Evolutionary conservation across 495 filamentous ascomycete genomes (phyloP).

Genomic region (Podospora didyma): DNA sequence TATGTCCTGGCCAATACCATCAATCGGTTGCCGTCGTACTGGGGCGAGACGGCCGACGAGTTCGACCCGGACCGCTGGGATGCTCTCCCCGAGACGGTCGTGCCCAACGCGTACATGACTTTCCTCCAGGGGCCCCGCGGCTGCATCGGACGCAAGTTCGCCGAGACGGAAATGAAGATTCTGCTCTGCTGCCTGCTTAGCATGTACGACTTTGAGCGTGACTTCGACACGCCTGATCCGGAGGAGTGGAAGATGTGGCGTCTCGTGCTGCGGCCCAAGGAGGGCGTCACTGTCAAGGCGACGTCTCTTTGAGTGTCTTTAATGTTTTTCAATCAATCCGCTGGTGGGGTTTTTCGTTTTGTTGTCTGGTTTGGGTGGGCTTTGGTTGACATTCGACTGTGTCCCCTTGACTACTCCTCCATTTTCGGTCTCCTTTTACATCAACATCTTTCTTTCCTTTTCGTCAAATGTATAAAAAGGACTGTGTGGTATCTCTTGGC

Average conservation of each 20-base stretch:
- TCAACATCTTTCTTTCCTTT: no score
- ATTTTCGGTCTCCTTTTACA: no score
- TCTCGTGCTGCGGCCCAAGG: slow-evolving; percentile 46
- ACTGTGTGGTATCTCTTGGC: no score
- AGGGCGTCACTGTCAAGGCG: slow-evolving; percentile 43
- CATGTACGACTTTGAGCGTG: slow-evolving; percentile 33
- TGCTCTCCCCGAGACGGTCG: slow-evolving; percentile 25
- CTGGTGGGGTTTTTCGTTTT: background rate
- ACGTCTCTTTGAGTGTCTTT: slow-evolving; percentile 17
- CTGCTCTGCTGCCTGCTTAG: slow-evolving; percentile 32
- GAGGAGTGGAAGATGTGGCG: slow-evolving; percentile 55
- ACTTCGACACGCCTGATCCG: slow-evolving; percentile 37
- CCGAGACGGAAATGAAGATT: slow-evolving; percentile 39
- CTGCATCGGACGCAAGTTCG: slow-evolving; percentile 39
- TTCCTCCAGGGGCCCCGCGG: slow-evolving; percentile 36
- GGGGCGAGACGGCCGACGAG: slow-evolving; percentile 32
- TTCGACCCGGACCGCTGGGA: slow-evolving; percentile 41
- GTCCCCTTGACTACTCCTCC: no score
- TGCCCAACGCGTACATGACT: slow-evolving; percentile 34
- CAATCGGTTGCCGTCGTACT: slow-evolving; percentile 34
- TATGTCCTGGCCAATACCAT: slow-evolving; percentile 35
- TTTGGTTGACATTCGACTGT: no score
- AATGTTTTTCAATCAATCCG: background rate
- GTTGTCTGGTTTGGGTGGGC: no score
- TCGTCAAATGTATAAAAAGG: no score